Percentiles rank a stretch among this genome's conserved stretches.
phyloP scores from a whole-genome alignment of 306 rosid genomes.

The Hylodesmum podocarpum region DNA sequence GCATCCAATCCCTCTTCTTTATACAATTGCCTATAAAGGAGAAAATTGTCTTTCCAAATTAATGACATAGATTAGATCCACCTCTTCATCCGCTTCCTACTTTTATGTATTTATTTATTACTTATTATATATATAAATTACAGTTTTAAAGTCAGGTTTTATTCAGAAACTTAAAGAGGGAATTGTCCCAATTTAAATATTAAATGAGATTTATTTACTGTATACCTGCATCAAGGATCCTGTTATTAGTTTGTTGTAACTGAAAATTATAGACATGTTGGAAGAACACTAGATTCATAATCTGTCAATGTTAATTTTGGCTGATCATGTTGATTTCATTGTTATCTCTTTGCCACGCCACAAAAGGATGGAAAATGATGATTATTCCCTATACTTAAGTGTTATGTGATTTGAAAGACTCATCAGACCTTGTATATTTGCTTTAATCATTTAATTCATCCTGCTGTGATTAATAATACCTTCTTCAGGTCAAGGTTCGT shows the following conservation, averaged over 20 bases:
- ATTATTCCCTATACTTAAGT: conserved; percentile 12
- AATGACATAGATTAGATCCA: background rate
- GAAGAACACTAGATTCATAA: background rate
- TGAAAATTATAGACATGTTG: background rate
- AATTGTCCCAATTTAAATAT: background rate
- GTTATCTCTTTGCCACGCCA: background rate
- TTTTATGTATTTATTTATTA: background rate
- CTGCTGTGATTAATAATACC: conserved; percentile 30
- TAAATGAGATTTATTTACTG: background rate
- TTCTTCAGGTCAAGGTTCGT: conserved; percentile 95
- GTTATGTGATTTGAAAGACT: conserved; percentile 16
- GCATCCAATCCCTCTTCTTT: background rate
- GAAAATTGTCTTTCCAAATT: background rate
- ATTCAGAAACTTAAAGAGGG: background rate
- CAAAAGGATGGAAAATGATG: conserved; percentile 7
- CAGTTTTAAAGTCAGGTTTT: background rate
- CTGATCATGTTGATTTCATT: background rate
- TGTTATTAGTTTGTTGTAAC: conserved; percentile 1
- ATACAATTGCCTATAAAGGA: background rate
- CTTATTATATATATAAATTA: background rate
- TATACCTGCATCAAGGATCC: background rate
- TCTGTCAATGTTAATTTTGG: background rate
- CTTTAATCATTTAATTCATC: conserved; percentile 22
- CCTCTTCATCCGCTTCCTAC: background rate
- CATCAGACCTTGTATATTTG: background rate